Conservation (phyloP, 1,284 basidiomycete genomes). For the Melampsora larici-populina region DNA sequence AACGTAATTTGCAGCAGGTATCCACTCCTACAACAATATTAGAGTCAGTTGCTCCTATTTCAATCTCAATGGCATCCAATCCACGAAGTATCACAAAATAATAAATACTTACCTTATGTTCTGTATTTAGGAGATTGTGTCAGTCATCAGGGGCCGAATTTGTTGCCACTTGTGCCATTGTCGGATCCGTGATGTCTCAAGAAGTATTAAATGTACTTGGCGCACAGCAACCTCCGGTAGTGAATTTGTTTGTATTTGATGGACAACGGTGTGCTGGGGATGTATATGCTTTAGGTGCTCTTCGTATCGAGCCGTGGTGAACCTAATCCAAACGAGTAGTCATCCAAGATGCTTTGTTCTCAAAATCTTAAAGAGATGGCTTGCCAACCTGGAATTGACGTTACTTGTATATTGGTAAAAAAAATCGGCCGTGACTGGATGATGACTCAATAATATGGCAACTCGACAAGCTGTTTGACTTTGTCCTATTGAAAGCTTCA, state of each 20-base stretch:
- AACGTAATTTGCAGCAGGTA: slow-evolving; percentile 2
- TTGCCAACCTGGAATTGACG: no score
- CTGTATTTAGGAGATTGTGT: slow-evolving; percentile 60
- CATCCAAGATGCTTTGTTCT: no score
- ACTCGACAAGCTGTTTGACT: no score
- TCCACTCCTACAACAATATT: neutral
- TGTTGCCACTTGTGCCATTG: slow-evolving; percentile 81
- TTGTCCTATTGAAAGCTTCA: no score
- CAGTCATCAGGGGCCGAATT: slow-evolving; percentile 77
- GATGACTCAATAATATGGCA: no score
- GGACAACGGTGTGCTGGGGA: slow-evolving; percentile 50
- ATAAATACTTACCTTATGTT: neutral
- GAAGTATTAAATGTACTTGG: slow-evolving; percentile 88
- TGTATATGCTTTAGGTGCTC: slow-evolving; percentile 36
- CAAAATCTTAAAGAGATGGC: no score
- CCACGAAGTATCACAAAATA: no score
- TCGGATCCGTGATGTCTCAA: slow-evolving; percentile 90
- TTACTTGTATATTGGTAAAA: no score
- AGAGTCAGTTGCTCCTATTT: slow-evolving; percentile 8
- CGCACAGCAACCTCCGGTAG: slow-evolving; percentile 82
- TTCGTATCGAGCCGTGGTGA: slow-evolving; percentile 6
- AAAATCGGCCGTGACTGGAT: no score
- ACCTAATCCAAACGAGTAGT: no score
- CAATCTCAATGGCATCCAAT: neutral
- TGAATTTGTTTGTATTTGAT: slow-evolving; percentile 87